Evolutionary conservation across 768 basidiomycete genomes (phyloP).

Genomic region (Erythrobasidium yunnanense): DNA sequence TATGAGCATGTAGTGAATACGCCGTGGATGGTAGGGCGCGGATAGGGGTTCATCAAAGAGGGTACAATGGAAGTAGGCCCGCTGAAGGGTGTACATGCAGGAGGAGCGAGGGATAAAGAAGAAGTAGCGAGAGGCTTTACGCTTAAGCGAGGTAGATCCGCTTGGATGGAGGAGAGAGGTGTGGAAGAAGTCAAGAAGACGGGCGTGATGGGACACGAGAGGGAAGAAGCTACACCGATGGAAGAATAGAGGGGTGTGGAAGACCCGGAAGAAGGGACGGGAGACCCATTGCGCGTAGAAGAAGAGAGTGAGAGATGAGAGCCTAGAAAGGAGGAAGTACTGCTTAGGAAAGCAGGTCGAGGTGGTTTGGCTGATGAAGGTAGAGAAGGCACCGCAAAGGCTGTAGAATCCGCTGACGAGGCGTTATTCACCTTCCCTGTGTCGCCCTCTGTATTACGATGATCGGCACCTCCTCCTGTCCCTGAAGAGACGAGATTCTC

Average conservation of each 20-base stretch:
- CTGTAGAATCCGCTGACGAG: too few species aligned
- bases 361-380: background rate
- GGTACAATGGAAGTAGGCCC: constrained; percentile 30
- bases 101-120: constrained; percentile 31
- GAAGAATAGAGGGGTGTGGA: constrained; percentile 24
- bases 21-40: constrained; percentile 44
- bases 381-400: background rate
- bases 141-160: background rate
- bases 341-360: background rate
- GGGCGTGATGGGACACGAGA: background rate
- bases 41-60: constrained; percentile 35
- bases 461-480: background rate
- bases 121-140: constrained; percentile 35
- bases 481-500: background rate
- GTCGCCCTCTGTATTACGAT: background rate
- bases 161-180: background rate
- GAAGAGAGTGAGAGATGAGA: too few species aligned
- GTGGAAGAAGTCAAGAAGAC: constrained; percentile 20
- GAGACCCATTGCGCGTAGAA: background rate
- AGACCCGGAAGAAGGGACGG: constrained; percentile 24
- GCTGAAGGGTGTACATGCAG: constrained; percentile 28
- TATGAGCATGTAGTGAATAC: constrained; percentile 57
- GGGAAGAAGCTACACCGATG: constrained; percentile 2
- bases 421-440: too few species aligned
- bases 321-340: too few species aligned